A percentile compares a stretch with the other conserved stretches of the same genome.
Evolutionary conservation across 148 eudicot species (phyloP).

Genomic region (Camellia lanceoleosa): DNA sequence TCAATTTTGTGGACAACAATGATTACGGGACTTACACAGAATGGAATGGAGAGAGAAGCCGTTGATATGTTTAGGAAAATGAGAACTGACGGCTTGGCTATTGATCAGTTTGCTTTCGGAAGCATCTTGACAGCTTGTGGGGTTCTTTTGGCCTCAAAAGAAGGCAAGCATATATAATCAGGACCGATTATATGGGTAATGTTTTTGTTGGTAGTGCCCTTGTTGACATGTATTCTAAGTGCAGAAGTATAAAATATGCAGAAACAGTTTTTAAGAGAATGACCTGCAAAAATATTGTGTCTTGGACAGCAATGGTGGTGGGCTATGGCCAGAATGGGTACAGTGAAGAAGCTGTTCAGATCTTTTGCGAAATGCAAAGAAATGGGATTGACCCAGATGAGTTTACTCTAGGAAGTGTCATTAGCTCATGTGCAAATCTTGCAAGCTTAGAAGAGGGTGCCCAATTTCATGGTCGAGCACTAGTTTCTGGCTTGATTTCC

Average conservation of each 20-base stretch:
- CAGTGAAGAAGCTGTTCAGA: constrained; percentile 66
- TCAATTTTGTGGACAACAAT: constrained; percentile 83
- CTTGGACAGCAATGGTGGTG: constrained; percentile 87
- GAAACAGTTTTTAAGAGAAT: constrained; percentile 57
- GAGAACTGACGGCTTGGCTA: constrained; percentile 46
- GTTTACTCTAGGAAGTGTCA: constrained; percentile 74
- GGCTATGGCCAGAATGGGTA: constrained; percentile 82
- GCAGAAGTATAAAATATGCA: constrained; percentile 56
- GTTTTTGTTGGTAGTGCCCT: constrained; percentile 82
- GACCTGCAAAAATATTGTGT: constrained; percentile 62
- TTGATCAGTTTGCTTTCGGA: constrained; percentile 86
- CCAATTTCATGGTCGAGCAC: constrained; percentile 72
- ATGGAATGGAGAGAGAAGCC: constrained; percentile 55
- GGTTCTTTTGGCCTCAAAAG: constrained; percentile 48
- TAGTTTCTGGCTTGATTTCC: constrained; percentile 61
- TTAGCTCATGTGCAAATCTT: constrained; percentile 81
- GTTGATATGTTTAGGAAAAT: constrained; percentile 51
- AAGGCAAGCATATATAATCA: constrained; percentile 60
- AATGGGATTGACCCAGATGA: constrained; percentile 59
- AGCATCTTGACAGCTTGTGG: constrained; percentile 83
- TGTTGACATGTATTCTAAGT: constrained; percentile 84
- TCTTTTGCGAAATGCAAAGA: constrained; percentile 56
- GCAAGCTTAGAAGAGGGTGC: constrained; percentile 85
- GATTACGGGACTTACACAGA: constrained; percentile 71
- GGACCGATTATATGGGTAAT: constrained; percentile 49